Conservation (phyloP, 1,139 yeast genomes). For the Wickerhamomyces sp. region DNA sequence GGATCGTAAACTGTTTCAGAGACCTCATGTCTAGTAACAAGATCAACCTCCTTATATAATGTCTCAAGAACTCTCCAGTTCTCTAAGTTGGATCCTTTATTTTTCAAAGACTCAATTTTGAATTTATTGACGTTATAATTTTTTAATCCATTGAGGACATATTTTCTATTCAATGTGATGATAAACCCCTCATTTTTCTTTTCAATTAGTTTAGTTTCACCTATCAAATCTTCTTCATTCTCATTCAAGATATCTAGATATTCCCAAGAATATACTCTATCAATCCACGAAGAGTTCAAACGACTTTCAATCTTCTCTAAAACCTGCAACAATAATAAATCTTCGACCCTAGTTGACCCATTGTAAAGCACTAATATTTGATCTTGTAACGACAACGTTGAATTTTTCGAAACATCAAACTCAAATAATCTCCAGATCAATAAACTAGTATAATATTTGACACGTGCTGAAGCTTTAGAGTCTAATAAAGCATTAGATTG, state of each 20-base stretch:
- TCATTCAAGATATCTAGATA: constrained; percentile 40
- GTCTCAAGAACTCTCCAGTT: constrained; percentile 26
- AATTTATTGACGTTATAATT: constrained; percentile 29
- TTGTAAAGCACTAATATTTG: constrained; percentile 47
- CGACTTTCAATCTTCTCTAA: constrained; percentile 54
- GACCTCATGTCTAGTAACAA: constrained; percentile 10
- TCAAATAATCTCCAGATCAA: constrained; percentile 42
- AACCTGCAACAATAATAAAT: constrained; percentile 53
- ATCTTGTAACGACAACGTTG: constrained; percentile 44
- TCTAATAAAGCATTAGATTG: constrained; percentile 32
- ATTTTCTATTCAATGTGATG: constrained; percentile 50
- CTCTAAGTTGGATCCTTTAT: constrained; percentile 2
- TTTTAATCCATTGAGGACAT: constrained; percentile 45
- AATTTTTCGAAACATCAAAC: constrained; percentile 42
- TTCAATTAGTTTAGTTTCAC: constrained; percentile 42
- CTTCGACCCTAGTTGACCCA: constrained; percentile 62
- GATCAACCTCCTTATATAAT: constrained; percentile 24
- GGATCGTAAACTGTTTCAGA: constrained; percentile 47
- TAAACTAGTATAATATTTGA: constrained; percentile 40
- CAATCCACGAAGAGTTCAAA: constrained; percentile 52
- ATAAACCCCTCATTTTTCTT: constrained; percentile 46
- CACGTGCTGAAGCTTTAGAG: constrained; percentile 13
- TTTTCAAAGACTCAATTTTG: constrained; percentile 14
- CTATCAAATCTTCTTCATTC: constrained; percentile 40
- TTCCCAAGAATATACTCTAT: constrained; percentile 62